Evolutionary conservation across 2,329 filamentous ascomycete species (phyloP).

Genomic region (Emericellopsis atlantica): DNA sequence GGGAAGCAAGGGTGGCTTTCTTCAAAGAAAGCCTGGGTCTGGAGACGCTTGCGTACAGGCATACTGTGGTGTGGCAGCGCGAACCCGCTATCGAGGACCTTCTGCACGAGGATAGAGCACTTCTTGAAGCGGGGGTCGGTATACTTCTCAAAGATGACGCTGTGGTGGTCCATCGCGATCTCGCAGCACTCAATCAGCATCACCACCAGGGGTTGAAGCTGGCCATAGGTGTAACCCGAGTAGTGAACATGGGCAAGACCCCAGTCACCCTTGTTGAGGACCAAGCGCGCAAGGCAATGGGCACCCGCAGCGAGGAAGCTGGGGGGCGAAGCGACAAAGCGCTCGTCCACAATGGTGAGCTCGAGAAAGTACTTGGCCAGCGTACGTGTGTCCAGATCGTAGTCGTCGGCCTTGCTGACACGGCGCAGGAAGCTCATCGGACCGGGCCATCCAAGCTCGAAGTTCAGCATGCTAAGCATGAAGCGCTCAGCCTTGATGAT

Average conservation of each 20-base stretch:
- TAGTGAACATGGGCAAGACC: conserved; percentile 61
- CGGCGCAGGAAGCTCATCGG: conserved; percentile 96
- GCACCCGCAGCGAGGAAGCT: conserved; percentile 87
- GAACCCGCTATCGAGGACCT: conserved; percentile 54
- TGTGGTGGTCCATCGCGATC: conserved; percentile 67
- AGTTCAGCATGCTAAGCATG: conserved; percentile 94
- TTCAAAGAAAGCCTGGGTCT: background rate
- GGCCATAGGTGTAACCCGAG: conserved; percentile 80
- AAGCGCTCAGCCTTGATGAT: conserved; percentile 95
- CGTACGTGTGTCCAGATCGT: conserved; percentile 88
- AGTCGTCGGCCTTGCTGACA: conserved; percentile 97
- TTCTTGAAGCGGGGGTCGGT: conserved; percentile 76
- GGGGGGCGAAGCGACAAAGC: conserved; percentile 81
- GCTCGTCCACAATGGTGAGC: conserved; percentile 94
- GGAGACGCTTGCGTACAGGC: conserved; percentile 20
- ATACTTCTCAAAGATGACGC: conserved; percentile 87
- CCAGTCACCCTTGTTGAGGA: conserved; percentile 89
- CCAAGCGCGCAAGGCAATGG: conserved; percentile 79
- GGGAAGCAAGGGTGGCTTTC: background rate
- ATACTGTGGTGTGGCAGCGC: conserved; percentile 26
- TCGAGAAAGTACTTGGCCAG: conserved; percentile 97
- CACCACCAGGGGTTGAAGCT: conserved; percentile 64
- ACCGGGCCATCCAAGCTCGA: conserved; percentile 94
- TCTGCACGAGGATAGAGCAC: conserved; percentile 68
- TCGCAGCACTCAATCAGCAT: conserved; percentile 84